Percentiles rank a stretch among this genome's conserved stretches.
These are phyloP conservation scores for Leccinum angustisporum DNA, from an alignment of 1,284 basidiomycete genomes.

Conservation along the genomic window DNA sequence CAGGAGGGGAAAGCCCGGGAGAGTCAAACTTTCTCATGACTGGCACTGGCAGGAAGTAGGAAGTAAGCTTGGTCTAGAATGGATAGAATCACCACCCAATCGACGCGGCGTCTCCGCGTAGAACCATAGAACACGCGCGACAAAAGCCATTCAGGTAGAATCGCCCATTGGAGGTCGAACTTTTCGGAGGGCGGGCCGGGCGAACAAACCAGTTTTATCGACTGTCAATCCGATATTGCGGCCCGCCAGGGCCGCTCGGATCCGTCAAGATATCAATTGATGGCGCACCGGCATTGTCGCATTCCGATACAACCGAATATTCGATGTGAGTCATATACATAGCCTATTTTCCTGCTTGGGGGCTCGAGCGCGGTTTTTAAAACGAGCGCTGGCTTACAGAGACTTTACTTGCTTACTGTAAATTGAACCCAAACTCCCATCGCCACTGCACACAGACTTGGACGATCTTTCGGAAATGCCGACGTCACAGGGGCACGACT, in stretches of 20 bases:
- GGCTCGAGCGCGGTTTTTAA: neutral
- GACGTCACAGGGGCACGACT: neutral
- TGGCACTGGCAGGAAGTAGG: conserved; percentile 18
- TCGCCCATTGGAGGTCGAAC: neutral
- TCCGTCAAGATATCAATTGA: neutral
- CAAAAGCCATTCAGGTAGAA: neutral
- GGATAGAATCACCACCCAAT: neutral
- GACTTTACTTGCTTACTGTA: neutral
- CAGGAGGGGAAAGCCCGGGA: conserved; percentile 10
- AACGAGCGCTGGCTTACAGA: neutral
- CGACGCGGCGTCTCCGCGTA: neutral
- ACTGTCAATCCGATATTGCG: neutral
- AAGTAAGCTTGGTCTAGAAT: neutral
- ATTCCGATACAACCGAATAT: neutral
- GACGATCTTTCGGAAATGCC: neutral
- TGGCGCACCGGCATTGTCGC: neutral
- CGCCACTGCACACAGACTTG: neutral
- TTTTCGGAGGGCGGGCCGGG: neutral
- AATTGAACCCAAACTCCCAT: neutral
- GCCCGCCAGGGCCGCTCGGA: neutral
- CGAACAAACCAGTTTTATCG: neutral
- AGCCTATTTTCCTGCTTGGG: neutral
- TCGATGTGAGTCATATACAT: neutral
- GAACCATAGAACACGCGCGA: neutral
- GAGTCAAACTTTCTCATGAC: neutral